A percentile compares a stretch with the other conserved stretches of the same genome.
These are phyloP conservation scores for Ustanciosporium gigantosporum DNA, from an alignment of 1,284 basidiomycete species.

Conservation along the genomic window DNA sequence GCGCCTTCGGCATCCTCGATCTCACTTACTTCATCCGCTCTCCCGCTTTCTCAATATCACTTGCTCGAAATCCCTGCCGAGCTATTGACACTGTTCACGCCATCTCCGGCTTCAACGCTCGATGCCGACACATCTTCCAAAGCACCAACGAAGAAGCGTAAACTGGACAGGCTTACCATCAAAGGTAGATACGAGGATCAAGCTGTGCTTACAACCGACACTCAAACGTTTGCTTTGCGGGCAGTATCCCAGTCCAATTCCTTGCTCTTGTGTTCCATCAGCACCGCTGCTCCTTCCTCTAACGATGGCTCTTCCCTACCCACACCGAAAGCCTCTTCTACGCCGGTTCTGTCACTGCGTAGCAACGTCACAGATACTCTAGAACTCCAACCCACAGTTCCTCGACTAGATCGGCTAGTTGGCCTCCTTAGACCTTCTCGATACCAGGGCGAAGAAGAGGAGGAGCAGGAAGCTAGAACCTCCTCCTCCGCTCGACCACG, in stretches of 20 bases:
- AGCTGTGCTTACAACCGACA: constrained; percentile 50
- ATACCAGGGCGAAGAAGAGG: constrained; percentile 46
- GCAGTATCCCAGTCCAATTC: constrained; percentile 55
- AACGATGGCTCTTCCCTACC: background rate
- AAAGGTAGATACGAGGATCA: constrained; percentile 53
- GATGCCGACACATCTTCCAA: background rate
- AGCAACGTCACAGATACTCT: constrained; percentile 45
- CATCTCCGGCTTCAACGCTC: background rate
- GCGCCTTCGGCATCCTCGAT: constrained; percentile 20
- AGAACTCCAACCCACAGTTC: constrained; percentile 48
- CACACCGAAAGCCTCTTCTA: constrained; percentile 1
- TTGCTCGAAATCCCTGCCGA: constrained; percentile 46
- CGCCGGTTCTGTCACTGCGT: constrained; percentile 25
- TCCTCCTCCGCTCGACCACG: too few species aligned
- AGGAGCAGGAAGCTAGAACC: background rate
- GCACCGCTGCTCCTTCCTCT: constrained; percentile 1
- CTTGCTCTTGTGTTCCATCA: constrained; percentile 46
- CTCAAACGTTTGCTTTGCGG: constrained; percentile 49
- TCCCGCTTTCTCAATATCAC: constrained; percentile 27
- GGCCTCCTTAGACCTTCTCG: constrained; percentile 40
- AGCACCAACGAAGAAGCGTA: constrained; percentile 22
- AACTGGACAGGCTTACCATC: constrained; percentile 37
- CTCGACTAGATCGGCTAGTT: constrained; percentile 42
- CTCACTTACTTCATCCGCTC: constrained; percentile 14
- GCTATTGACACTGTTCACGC: constrained; percentile 31